Conservation (phyloP, 2,329 filamentous ascomycete genomes). For the Fusarium pseudograminearum region DNA sequence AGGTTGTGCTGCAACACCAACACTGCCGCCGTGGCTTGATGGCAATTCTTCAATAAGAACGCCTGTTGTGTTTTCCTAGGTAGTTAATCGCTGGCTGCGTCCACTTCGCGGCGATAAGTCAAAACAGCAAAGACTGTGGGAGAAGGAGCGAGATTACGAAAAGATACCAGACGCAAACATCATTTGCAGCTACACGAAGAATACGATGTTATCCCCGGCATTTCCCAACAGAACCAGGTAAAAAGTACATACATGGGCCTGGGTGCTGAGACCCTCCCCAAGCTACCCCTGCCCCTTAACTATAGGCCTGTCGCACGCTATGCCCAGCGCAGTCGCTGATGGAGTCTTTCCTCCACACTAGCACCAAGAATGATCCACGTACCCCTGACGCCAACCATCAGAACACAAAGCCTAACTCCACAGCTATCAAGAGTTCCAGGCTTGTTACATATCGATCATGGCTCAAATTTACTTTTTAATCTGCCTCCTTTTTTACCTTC, state of each 20-base stretch:
- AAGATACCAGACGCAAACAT: background rate
- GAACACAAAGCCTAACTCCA: constrained; percentile 33
- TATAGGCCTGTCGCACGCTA: constrained; percentile 14
- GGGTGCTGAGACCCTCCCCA: constrained; percentile 1
- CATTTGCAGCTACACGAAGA: background rate
- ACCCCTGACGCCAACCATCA: constrained; percentile 40
- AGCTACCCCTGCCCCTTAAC: constrained; percentile 30
- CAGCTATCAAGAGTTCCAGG: constrained; percentile 23
- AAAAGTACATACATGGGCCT: background rate
- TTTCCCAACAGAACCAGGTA: constrained; percentile 1
- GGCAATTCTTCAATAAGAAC: background rate
- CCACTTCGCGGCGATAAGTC: background rate
- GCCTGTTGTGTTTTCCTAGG: background rate
- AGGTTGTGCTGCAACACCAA: background rate
- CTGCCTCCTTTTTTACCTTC: constrained; percentile 21
- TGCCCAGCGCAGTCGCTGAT: constrained; percentile 15
- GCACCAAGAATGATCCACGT: constrained; percentile 20
- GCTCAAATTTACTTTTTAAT: constrained; percentile 37
- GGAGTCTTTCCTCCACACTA: constrained; percentile 31
- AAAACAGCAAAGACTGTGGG: background rate
- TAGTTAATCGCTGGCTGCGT: background rate
- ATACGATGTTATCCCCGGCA: background rate
- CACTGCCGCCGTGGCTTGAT: background rate
- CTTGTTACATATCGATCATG: constrained; percentile 24
- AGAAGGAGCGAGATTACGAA: background rate